Conservation (phyloP, 148 eudicot species). For the Oxyria digyna region DNA sequence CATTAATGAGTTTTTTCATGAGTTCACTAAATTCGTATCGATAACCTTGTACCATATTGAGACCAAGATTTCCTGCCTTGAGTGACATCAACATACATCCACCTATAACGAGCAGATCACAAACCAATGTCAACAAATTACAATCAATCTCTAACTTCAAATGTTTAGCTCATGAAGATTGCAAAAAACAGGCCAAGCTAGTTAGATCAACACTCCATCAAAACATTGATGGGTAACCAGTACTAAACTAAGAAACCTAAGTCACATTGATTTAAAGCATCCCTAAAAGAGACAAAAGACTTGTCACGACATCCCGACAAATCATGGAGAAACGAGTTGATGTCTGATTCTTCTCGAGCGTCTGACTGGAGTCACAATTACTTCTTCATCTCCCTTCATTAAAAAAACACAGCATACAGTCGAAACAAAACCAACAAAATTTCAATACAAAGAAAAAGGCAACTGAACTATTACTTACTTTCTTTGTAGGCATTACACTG, state of each 20-base stretch:
- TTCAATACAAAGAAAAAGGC: too few relatives aligned
- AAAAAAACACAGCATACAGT: background rate
- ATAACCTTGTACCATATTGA: too few relatives aligned
- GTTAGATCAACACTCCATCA: background rate
- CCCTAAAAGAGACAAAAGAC: too few relatives aligned
- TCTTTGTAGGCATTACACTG: slow-evolving; percentile 43
- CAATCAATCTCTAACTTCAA: background rate
- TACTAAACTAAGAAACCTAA: background rate
- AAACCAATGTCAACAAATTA: too few relatives aligned
- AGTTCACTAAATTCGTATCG: too few relatives aligned
- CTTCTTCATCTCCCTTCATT: slow-evolving; percentile 60
- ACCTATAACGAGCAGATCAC: too few relatives aligned
- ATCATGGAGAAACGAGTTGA: slow-evolving; percentile 18
- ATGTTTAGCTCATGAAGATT: background rate
- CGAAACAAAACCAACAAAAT: background rate
- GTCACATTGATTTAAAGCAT: background rate
- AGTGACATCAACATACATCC: too few relatives aligned
- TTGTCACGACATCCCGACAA: too few relatives aligned
- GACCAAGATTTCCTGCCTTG: too few relatives aligned
- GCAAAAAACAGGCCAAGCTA: background rate
- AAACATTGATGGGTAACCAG: background rate
- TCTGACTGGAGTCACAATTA: slow-evolving; percentile 82
- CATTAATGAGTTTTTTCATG: too few relatives aligned
- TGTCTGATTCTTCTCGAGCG: slow-evolving; percentile 83
- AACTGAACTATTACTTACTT: slow-evolving; percentile 39